phyloP scores from a whole-genome alignment of 2,329 filamentous ascomycete species.

The Fusarium annulatum region DNA sequence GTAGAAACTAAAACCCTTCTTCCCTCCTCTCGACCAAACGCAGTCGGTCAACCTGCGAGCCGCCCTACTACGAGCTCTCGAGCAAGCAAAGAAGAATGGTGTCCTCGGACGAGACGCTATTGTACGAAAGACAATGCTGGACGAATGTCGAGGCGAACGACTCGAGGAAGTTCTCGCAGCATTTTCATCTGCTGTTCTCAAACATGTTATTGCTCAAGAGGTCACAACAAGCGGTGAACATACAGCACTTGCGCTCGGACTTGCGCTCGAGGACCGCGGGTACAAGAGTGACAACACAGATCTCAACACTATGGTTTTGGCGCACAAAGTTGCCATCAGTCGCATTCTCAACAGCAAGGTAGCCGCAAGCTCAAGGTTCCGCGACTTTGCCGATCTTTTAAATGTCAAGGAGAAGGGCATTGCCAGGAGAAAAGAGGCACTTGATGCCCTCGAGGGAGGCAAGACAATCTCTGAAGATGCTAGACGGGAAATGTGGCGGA shows the following conservation, averaged over 20 bases:
- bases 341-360: slow-evolving; percentile 69
- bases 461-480: slow-evolving; percentile 55
- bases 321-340: slow-evolving; percentile 76
- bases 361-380: slow-evolving; percentile 67
- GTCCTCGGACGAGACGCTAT: slow-evolving; percentile 82
- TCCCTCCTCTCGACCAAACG: slow-evolving; percentile 87
- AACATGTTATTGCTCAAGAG: slow-evolving; percentile 68
- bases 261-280: slow-evolving; percentile 70
- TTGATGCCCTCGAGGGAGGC: slow-evolving; percentile 48
- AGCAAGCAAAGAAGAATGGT: slow-evolving; percentile 89
- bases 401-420: slow-evolving; percentile 70
- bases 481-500: slow-evolving; percentile 65
- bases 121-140: slow-evolving; percentile 92
- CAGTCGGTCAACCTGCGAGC: slow-evolving; percentile 92
- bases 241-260: slow-evolving; percentile 61
- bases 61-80: slow-evolving; percentile 82
- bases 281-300: slow-evolving; percentile 64
- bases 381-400: slow-evolving; percentile 73
- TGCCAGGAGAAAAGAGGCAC: slow-evolving; percentile 62
- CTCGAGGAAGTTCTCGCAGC: slow-evolving; percentile 86
- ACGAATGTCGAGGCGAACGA: slow-evolving; percentile 93
- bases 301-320: slow-evolving; percentile 75
- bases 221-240: slow-evolving; percentile 52
- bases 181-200: slow-evolving; percentile 86
- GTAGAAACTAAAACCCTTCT: slow-evolving; percentile 89